These are phyloP conservation scores for Neurospora terricola DNA, from an alignment of 495 filamentous ascomycete species.

Conservation along the genomic window DNA sequence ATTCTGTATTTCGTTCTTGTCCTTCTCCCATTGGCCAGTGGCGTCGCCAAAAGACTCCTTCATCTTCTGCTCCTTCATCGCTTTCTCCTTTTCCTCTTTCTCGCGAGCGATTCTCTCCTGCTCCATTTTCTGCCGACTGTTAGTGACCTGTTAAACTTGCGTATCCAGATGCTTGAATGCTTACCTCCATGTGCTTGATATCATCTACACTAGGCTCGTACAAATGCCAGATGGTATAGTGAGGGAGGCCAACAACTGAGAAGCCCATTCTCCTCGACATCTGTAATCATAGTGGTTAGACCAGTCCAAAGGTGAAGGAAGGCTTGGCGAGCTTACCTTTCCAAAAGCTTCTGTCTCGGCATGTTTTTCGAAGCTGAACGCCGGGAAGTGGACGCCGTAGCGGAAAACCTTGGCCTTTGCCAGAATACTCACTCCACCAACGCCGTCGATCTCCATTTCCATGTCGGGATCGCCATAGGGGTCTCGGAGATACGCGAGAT, in stretches of 20 bases:
- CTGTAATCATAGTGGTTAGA: slow-evolving; percentile 41
- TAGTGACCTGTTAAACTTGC: slow-evolving; percentile 7
- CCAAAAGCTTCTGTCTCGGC: slow-evolving; percentile 98
- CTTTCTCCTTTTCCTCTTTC: slow-evolving; percentile 59
- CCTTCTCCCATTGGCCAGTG: slow-evolving; percentile 69
- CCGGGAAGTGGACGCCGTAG: slow-evolving; percentile 92
- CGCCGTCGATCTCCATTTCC: slow-evolving; percentile 99
- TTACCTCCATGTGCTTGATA: slow-evolving; percentile 86
- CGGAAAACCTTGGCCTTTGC: slow-evolving; percentile 94
- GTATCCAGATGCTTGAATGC: slow-evolving; percentile 6
- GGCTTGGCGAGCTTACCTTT: slow-evolving; percentile 54
- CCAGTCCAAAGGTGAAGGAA: neutral
- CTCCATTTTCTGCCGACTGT: slow-evolving; percentile 63
- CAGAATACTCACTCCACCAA: slow-evolving; percentile 94
- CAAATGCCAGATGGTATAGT: slow-evolving; percentile 99
- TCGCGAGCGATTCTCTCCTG: slow-evolving; percentile 63
- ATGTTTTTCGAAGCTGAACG: slow-evolving; percentile 98
- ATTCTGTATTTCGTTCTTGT: slow-evolving; percentile 65
- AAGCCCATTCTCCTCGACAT: slow-evolving; percentile 96
- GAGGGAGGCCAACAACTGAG: slow-evolving; percentile 92
- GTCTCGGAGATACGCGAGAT: slow-evolving; percentile 93
- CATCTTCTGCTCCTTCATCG: slow-evolving; percentile 54
- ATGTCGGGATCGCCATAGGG: slow-evolving; percentile 97
- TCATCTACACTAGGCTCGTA: slow-evolving; percentile 98
- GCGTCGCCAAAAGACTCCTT: slow-evolving; percentile 62